phyloP scores from a whole-genome alignment of 148 eudicot genomes.

The Vaccinium corymbosum region DNA sequence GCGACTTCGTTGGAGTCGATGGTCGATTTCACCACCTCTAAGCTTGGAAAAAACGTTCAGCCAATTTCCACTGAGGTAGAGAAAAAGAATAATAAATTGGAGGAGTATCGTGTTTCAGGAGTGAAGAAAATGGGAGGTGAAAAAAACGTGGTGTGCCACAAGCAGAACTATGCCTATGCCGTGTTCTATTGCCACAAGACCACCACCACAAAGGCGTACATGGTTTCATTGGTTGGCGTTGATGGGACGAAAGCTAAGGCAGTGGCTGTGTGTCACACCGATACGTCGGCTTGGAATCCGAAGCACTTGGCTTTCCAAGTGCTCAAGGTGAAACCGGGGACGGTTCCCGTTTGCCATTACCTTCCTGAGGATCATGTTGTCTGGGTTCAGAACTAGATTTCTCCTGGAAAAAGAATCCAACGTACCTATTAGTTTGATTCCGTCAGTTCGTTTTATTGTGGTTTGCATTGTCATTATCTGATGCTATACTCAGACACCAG shows the following conservation, averaged over 20 bases:
- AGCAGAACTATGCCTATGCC: constrained; percentile 33
- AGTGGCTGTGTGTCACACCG: constrained; percentile 35
- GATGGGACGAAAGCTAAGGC: constrained; percentile 23
- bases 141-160: constrained; percentile 36
- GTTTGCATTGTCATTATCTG: not conserved
- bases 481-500: not conserved
- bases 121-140: constrained; percentile 16
- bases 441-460: not conserved
- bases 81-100: not conserved
- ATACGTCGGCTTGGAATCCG: constrained; percentile 47
- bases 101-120: constrained; percentile 19
- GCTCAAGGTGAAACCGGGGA: constrained; percentile 39
- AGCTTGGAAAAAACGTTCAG: constrained; percentile 17
- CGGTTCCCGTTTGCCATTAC: constrained; percentile 27
- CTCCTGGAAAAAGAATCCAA: not conserved
- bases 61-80: constrained; percentile 20
- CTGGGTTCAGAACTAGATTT: constrained; percentile 22
- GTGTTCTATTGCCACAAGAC: constrained; percentile 39
- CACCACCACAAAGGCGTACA: constrained; percentile 20
- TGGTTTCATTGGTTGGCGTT: constrained; percentile 28
- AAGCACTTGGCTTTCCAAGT: constrained; percentile 35
- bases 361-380: constrained; percentile 28
- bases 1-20: constrained; percentile 31
- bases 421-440: not conserved
- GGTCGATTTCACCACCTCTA: constrained; percentile 22